phyloP scores from a whole-genome alignment of 2,329 filamentous ascomycete species.

The Aureobasidium subglaciale region DNA sequence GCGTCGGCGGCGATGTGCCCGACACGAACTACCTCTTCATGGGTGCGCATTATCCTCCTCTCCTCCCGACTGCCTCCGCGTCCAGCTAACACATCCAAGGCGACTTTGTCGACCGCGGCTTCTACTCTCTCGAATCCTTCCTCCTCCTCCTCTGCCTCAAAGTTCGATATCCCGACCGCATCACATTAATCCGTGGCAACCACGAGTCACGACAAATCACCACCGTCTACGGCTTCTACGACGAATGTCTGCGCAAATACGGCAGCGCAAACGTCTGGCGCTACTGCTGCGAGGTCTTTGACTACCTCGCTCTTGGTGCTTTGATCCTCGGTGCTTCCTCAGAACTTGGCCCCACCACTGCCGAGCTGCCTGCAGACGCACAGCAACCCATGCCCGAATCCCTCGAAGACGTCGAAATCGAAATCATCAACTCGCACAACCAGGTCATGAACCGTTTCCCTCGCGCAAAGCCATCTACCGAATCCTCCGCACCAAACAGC shows the following conservation, averaged over 20 bases:
- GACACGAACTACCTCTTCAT: conserved; percentile 97
- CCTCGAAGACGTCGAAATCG: conserved; percentile 78
- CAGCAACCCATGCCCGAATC: conserved; percentile 42
- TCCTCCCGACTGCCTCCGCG: too few species aligned
- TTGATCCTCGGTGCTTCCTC: conserved; percentile 79
- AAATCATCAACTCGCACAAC: conserved; percentile 80
- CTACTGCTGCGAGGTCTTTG: conserved; percentile 93
- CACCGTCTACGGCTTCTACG: conserved; percentile 96
- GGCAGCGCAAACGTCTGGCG: conserved; percentile 93
- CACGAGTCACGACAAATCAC: conserved; percentile 97
- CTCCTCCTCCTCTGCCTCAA: conserved; percentile 92
- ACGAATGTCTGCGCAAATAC: conserved; percentile 93
- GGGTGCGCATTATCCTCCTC: conserved; percentile 50
- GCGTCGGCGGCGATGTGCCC: conserved; percentile 85
- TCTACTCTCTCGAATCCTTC: conserved; percentile 96
- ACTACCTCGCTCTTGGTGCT: conserved; percentile 87
- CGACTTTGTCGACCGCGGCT: conserved; percentile 95
- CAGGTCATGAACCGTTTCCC: conserved; percentile 68
- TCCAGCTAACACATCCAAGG: conserved; percentile 41
- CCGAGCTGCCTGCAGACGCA: conserved; percentile 44
- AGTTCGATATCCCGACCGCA: conserved; percentile 93
- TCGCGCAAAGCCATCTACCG: conserved; percentile 33
- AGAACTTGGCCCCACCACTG: conserved; percentile 40
- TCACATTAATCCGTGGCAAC: conserved; percentile 74
- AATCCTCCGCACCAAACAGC: conserved; percentile 24